phyloP scores from a whole-genome alignment of 164 flowering plant genomes.

The Houttuynia cordata region DNA sequence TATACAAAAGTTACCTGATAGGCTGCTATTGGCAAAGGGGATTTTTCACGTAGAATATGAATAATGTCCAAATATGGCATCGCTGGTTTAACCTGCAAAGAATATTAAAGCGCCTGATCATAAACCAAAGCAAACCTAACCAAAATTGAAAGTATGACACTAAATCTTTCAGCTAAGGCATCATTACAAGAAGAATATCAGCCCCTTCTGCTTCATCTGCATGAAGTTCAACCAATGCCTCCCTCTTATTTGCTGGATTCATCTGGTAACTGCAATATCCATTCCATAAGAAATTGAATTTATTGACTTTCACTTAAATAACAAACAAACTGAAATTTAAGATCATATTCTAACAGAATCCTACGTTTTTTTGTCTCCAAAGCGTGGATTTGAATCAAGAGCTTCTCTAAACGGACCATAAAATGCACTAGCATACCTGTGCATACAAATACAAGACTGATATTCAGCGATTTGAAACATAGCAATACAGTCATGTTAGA shows the following conservation, averaged over 20 bases:
- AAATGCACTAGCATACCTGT: constrained; percentile 93
- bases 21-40: no score
- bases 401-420: constrained; percentile 97
- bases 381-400: constrained; percentile 92
- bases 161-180: neutral
- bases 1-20: no score
- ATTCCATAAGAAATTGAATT: neutral
- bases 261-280: constrained; percentile 70
- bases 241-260: constrained; percentile 95
- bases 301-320: neutral
- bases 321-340: neutral
- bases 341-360: constrained; percentile 1
- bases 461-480: neutral
- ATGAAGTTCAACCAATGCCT: constrained; percentile 65
- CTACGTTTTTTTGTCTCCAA: constrained; percentile 98
- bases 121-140: neutral
- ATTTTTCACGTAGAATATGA: no score
- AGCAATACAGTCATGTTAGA: neutral
- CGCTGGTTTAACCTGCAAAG: neutral
- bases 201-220: constrained; percentile 94
- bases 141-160: neutral
- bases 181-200: constrained; percentile 72
- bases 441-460: neutral
- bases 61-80: no score
- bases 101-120: no score